A percentile compares a stretch with the other conserved stretches of the same genome.
Conservation (phyloP, 345 rosid species). For the Citrus cavaleriei region DNA sequence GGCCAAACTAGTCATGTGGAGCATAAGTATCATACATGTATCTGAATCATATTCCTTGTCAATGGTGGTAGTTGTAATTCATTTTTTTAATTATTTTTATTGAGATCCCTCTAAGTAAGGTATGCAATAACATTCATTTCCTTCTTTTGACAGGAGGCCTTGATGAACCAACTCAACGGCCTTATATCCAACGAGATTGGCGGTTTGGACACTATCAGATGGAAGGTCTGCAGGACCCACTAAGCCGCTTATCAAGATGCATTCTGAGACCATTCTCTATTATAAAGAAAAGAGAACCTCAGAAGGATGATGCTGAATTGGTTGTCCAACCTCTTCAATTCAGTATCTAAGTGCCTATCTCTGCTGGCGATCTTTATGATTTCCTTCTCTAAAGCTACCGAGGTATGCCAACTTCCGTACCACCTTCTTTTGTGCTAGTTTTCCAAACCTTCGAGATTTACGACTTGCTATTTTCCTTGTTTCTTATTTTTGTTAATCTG, state of each 20-base stretch:
- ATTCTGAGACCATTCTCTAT: constrained; percentile 45
- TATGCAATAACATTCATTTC: neutral
- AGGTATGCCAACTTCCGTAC: neutral
- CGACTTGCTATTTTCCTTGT: no score
- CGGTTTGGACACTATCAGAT: constrained; percentile 92
- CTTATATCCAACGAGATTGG: constrained; percentile 69
- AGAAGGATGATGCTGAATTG: constrained; percentile 35
- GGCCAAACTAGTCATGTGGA: neutral
- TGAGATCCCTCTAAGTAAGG: neutral
- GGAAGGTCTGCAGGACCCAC: constrained; percentile 95
- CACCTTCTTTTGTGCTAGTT: neutral
- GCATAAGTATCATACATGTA: neutral
- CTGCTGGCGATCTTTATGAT: neutral
- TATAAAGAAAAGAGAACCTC: constrained; percentile 36
- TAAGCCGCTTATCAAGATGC: constrained; percentile 54
- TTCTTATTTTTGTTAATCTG: neutral
- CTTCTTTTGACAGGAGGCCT: constrained; percentile 65
- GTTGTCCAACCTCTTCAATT: constrained; percentile 43
- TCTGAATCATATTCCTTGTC: neutral
- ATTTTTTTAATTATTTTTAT: neutral
- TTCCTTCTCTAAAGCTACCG: neutral
- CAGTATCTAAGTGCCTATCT: constrained; percentile 21
- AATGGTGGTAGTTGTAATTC: neutral
- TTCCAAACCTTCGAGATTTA: neutral
- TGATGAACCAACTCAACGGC: constrained; percentile 62